phyloP scores from a whole-genome alignment of 106 monocot genomes.

The Agapanthus africanus region DNA sequence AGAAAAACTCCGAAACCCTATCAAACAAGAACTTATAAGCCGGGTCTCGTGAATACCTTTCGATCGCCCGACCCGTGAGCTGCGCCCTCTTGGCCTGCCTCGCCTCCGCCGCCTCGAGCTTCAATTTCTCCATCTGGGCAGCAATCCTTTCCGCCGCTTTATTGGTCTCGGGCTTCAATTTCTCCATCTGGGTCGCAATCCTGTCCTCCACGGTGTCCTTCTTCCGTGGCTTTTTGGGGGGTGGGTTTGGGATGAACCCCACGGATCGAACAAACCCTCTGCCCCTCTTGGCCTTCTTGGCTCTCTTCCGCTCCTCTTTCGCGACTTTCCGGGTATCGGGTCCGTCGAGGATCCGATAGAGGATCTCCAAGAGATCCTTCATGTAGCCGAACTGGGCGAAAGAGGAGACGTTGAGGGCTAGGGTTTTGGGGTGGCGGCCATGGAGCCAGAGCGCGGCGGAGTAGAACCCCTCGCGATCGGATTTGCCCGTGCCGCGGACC shows the following conservation, averaged over 20 bases:
- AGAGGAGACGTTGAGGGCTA: conserved; percentile 26
- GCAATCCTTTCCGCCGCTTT: no score
- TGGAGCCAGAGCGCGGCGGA: conserved; percentile 44
- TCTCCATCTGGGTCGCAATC: neutral
- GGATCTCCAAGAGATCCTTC: conserved; percentile 50
- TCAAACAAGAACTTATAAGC: conserved; percentile 51
- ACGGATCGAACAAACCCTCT: neutral
- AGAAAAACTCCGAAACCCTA: conserved; percentile 39
- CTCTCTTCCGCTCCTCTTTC: conserved; percentile 8
- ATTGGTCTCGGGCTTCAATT: no score
- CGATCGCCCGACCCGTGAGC: conserved; percentile 25
- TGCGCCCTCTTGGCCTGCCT: neutral
- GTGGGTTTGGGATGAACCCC: neutral
- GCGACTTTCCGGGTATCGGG: conserved; percentile 11
- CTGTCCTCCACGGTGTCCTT: neutral
- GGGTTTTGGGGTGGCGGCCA: conserved; percentile 40
- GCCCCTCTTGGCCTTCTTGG: neutral
- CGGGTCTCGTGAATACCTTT: conserved; percentile 27
- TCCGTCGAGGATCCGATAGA: conserved; percentile 31
- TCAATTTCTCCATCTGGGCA: no score
- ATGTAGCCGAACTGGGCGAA: conserved; percentile 42
- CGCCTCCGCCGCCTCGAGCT: neutral
- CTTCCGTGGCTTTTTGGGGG: neutral
- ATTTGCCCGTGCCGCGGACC: conserved; percentile 35
- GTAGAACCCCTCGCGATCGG: conserved; percentile 42